A percentile compares a stretch with the other conserved stretches of the same genome.
Conservation (phyloP, 139 green algal genomes). For the Monoraphidium neglectum region DNA sequence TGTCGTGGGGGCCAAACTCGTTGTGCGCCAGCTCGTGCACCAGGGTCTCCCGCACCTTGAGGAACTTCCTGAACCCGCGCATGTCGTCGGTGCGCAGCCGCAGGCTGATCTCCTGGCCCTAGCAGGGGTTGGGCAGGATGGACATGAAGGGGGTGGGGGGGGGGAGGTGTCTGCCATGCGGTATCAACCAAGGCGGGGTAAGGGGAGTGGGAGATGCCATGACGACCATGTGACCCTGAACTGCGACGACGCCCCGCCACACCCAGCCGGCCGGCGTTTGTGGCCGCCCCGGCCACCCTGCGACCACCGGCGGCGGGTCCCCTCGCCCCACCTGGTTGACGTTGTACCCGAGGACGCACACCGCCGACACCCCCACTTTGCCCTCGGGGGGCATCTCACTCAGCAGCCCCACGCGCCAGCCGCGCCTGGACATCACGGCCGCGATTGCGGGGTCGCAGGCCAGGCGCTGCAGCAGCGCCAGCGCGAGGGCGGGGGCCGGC, state of each 20-base stretch:
- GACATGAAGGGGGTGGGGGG: neutral
- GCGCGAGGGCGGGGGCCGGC: slow-evolving; percentile 42
- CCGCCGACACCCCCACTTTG: slow-evolving; percentile 65
- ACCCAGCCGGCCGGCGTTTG: no score
- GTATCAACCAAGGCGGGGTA: neutral
- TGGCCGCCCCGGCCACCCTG: no score
- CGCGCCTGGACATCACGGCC: slow-evolving; percentile 73
- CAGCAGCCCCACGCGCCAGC: slow-evolving; percentile 68
- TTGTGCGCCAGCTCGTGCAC: slow-evolving; percentile 89
- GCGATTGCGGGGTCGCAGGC: slow-evolving; percentile 74
- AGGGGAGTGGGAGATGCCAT: neutral
- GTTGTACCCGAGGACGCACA: slow-evolving; percentile 83
- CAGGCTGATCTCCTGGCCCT: slow-evolving; percentile 75
- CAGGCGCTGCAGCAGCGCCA: slow-evolving; percentile 63
- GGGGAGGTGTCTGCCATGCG: neutral
- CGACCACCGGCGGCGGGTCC: neutral
- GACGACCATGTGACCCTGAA: neutral
- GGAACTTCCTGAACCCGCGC: slow-evolving; percentile 71
- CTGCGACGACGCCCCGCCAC: neutral
- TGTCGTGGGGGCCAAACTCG: slow-evolving; percentile 69
- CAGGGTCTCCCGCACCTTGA: slow-evolving; percentile 79
- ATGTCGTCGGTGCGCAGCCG: slow-evolving; percentile 89
- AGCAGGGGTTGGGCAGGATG: no score
- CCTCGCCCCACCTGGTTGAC: slow-evolving; percentile 68
- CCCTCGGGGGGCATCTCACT: slow-evolving; percentile 84